Evolutionary conservation across 805 yeast species (phyloP).

Genomic region (Torulaspora delbrueckii): DNA sequence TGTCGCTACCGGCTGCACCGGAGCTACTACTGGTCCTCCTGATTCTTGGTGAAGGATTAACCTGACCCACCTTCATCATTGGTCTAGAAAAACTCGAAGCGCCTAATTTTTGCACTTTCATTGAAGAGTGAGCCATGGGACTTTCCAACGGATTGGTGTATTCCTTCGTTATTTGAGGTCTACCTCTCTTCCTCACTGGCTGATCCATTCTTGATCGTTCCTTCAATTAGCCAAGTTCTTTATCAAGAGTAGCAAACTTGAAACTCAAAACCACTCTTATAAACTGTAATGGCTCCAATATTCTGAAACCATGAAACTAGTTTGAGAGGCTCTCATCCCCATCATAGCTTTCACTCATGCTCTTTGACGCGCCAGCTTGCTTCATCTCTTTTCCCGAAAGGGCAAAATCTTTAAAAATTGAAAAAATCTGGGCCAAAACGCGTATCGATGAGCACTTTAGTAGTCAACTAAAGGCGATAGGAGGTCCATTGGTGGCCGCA

Average conservation of each 20-base stretch:
- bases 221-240: neutral
- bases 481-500: neutral
- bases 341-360: neutral
- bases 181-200: slow-evolving; percentile 30
- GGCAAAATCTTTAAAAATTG: slow-evolving; percentile 4
- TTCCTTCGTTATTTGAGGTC: slow-evolving; percentile 35
- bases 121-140: slow-evolving; percentile 37
- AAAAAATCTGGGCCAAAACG: neutral
- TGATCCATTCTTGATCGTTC: slow-evolving; percentile 10
- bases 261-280: neutral
- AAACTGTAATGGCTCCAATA: neutral
- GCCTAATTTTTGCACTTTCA: slow-evolving; percentile 30
- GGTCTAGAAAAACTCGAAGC: slow-evolving; percentile 31
- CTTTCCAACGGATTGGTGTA: slow-evolving; percentile 34
- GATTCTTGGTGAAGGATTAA: slow-evolving; percentile 27
- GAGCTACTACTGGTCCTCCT: slow-evolving; percentile 8
- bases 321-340: neutral
- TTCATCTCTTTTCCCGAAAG: slow-evolving; percentile 1
- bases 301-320: neutral
- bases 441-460: neutral
- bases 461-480: neutral
- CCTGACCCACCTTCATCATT: slow-evolving; percentile 33
- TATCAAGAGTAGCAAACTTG: neutral
- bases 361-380: neutral
- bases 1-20: neutral